A percentile compares a stretch with the other conserved stretches of the same genome.
Evolutionary conservation across 208 protist species (phyloP).

Genomic region (Acanthamoeba triangularis): DNA sequence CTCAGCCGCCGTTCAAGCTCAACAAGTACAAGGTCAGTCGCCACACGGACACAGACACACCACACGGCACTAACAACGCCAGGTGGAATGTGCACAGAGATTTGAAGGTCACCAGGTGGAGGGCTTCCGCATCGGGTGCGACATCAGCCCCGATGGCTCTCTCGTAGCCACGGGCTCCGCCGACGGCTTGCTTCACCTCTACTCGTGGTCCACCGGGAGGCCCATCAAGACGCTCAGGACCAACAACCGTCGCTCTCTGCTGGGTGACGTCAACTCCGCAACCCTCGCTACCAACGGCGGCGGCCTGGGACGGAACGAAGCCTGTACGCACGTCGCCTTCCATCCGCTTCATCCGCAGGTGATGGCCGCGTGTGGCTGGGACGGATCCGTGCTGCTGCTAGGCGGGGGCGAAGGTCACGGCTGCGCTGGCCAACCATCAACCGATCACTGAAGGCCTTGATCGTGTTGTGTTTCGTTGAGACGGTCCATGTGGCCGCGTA

Average conservation of each 20-base stretch:
- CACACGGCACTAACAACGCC: not conserved
- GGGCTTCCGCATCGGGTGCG: not conserved
- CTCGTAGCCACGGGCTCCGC: conserved; percentile 19
- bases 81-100: not conserved
- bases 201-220: conserved; percentile 21
- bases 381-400: not conserved
- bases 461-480: no score
- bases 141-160: conserved; percentile 57
- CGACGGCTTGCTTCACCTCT: conserved; percentile 15
- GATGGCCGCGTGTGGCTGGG: conserved; percentile 17
- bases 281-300: not conserved
- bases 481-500: no score
- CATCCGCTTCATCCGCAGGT: conserved; percentile 9
- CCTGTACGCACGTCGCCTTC: conserved; percentile 5
- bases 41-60: not conserved
- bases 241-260: not conserved
- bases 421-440: no score
- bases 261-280: not conserved
- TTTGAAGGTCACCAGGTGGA: conserved; percentile 50
- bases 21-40: conserved; percentile 55
- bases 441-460: no score
- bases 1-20: conserved; percentile 14
- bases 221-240: not conserved
- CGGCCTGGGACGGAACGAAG: not conserved
- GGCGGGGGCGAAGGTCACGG: no score